Percentiles rank a stretch among this genome's conserved stretches.
Evolutionary conservation across 768 basidiomycete species (phyloP).

Genomic region (Ephemerocybe angulata): DNA sequence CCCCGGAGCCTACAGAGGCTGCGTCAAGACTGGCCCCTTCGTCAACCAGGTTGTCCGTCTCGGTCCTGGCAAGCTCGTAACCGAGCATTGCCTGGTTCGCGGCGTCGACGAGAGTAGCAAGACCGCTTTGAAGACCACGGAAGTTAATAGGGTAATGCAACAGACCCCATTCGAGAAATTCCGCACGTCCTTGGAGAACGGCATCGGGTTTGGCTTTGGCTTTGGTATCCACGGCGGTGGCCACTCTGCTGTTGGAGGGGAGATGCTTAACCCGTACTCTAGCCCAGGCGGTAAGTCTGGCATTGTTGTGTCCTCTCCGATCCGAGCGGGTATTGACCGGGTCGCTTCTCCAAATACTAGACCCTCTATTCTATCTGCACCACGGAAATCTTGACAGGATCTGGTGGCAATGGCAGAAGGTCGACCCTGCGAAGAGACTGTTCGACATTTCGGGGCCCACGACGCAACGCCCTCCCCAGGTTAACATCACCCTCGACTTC

Average conservation of each 20-base stretch:
- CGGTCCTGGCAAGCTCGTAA: background rate
- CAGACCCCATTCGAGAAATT: slow-evolving; percentile 7
- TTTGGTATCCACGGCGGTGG: slow-evolving; percentile 3
- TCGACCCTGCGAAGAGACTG: background rate
- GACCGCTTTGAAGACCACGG: background rate
- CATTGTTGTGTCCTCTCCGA: background rate
- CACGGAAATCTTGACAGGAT: slow-evolving; percentile 2
- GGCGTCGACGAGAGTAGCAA: slow-evolving; percentile 2
- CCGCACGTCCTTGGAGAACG: slow-evolving; percentile 1
- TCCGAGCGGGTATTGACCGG: background rate
- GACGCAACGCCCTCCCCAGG: background rate
- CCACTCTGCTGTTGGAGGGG: slow-evolving; percentile 1
- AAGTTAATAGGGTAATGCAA: background rate
- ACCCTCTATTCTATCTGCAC: slow-evolving; percentile 2
- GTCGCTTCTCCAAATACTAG: background rate
- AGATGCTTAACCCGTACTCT: slow-evolving; percentile 4
- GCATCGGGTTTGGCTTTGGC: background rate
- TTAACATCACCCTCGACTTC: slow-evolving; percentile 1
- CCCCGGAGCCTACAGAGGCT: background rate
- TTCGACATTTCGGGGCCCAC: background rate
- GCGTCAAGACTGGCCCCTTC: slow-evolving; percentile 3
- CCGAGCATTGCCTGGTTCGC: slow-evolving; percentile 4
- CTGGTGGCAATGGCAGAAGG: slow-evolving; percentile 5
- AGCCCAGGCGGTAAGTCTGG: slow-evolving; percentile 4
- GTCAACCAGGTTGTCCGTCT: background rate